Conservation (phyloP, 108 stramenopile species). For the Skeletonema costatum region DNA sequence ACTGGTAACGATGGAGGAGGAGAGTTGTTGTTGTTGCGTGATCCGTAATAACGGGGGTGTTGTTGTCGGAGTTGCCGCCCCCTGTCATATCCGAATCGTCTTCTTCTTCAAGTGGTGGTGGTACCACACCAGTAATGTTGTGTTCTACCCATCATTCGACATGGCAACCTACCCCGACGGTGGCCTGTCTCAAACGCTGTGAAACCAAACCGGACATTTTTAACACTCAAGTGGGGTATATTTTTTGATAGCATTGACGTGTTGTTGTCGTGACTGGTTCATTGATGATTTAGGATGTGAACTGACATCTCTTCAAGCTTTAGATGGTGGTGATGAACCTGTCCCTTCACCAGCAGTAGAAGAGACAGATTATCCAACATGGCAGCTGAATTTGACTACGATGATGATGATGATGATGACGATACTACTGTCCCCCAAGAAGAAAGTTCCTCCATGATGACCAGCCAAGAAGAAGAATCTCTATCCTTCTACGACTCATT, state of each 20-base stretch:
- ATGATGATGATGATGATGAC: neutral
- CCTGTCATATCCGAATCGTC: neutral
- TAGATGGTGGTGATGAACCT: neutral
- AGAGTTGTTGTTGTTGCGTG: neutral
- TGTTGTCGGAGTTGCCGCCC: neutral
- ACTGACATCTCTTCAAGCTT: neutral
- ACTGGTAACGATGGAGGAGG: neutral
- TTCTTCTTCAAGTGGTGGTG: neutral
- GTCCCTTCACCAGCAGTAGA: neutral
- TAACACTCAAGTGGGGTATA: slow-evolving; percentile 3
- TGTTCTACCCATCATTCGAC: slow-evolving; percentile 39
- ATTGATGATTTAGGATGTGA: slow-evolving; percentile 16
- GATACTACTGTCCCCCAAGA: neutral
- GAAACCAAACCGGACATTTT: slow-evolving; percentile 16
- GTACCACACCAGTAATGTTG: neutral
- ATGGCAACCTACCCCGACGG: slow-evolving; percentile 28
- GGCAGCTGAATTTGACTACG: neutral
- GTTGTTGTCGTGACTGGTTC: slow-evolving; percentile 40
- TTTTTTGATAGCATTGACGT: slow-evolving; percentile 12
- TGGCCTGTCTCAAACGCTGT: slow-evolving; percentile 39
- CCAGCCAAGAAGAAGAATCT: slow-evolving; percentile 4
- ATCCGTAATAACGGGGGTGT: neutral
- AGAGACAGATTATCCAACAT: slow-evolving; percentile 6
- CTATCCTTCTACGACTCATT: slow-evolving; percentile 37
- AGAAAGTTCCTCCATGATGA: neutral